Evolutionary conservation across 805 yeast species (phyloP).

Genomic region (Candida yuanshanica): DNA sequence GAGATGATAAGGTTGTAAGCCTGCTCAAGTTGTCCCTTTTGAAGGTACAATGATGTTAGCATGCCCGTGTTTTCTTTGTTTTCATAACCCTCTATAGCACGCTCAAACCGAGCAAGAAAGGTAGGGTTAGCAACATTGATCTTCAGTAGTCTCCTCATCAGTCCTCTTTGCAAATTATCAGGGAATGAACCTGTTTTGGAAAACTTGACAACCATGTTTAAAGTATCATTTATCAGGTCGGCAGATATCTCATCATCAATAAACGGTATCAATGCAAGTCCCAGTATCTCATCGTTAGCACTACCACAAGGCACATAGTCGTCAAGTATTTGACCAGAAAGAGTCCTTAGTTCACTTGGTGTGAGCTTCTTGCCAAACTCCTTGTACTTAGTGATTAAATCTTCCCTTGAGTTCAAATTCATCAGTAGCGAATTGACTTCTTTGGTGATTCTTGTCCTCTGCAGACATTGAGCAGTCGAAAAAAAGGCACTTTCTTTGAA

Average conservation of each 20-base stretch:
- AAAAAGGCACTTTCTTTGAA: not conserved
- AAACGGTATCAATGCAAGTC: not conserved
- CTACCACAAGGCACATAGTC: not conserved
- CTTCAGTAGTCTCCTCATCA: not conserved
- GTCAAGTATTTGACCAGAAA: not conserved
- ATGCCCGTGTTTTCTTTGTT: constrained; percentile 1
- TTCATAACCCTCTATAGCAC: not conserved
- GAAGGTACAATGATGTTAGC: constrained; percentile 9
- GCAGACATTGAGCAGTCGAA: not conserved
- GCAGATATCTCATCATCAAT: not conserved
- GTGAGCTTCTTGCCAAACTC: not conserved
- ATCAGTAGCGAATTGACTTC: not conserved
- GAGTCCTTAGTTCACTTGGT: not conserved
- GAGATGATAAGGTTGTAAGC: constrained; percentile 7
- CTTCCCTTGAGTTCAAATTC: not conserved
- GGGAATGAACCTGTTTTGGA: not conserved
- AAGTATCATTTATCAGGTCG: not conserved
- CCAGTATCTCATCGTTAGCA: not conserved
- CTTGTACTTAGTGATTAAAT: not conserved
- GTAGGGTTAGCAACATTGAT: not conserved
- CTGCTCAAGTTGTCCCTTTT: constrained; percentile 1
- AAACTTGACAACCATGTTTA: not conserved
- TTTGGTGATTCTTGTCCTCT: not conserved
- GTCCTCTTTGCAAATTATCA: not conserved
- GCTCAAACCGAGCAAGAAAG: not conserved